phyloP scores from a whole-genome alignment of 2,329 filamentous ascomycete genomes.

The Cladosporium cucumerinum region DNA sequence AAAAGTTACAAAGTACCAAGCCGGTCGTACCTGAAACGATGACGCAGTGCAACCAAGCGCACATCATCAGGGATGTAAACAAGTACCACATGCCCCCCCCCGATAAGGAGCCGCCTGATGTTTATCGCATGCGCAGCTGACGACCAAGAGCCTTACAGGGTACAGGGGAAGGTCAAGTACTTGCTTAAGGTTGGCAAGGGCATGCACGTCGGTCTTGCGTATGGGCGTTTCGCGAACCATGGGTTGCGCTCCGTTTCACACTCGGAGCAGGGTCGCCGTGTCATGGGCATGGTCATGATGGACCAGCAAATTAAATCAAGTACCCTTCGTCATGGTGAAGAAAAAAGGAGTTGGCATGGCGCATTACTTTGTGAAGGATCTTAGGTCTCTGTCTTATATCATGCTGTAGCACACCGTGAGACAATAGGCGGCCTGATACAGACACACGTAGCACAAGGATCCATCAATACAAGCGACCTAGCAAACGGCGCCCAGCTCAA shows the following conservation, averaged over 20 bases:
- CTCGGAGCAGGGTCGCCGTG: neutral
- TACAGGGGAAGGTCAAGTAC: neutral
- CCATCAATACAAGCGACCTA: neutral
- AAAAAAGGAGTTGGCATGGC: neutral
- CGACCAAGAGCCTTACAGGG: neutral
- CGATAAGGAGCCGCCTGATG: neutral
- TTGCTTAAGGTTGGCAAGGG: neutral
- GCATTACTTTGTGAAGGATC: neutral
- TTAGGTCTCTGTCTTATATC: neutral
- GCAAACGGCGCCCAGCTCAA: neutral
- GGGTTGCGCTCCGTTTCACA: neutral
- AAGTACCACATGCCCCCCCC: neutral
- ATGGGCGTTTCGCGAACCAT: neutral
- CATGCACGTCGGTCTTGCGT: neutral
- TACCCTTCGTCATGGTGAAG: neutral
- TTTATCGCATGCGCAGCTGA: neutral
- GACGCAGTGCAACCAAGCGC: neutral
- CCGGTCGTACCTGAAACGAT: constrained; percentile 4
- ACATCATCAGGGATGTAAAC: neutral
- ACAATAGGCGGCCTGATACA: neutral
- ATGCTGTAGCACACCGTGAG: neutral
- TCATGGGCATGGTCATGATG: neutral
- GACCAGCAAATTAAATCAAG: neutral
- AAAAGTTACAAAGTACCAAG: neutral
- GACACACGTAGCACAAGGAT: neutral